Percentiles rank a stretch among this genome's conserved stretches.
phyloP scores from a whole-genome alignment of 495 filamentous ascomycete species.

The Neurospora sublineolata region DNA sequence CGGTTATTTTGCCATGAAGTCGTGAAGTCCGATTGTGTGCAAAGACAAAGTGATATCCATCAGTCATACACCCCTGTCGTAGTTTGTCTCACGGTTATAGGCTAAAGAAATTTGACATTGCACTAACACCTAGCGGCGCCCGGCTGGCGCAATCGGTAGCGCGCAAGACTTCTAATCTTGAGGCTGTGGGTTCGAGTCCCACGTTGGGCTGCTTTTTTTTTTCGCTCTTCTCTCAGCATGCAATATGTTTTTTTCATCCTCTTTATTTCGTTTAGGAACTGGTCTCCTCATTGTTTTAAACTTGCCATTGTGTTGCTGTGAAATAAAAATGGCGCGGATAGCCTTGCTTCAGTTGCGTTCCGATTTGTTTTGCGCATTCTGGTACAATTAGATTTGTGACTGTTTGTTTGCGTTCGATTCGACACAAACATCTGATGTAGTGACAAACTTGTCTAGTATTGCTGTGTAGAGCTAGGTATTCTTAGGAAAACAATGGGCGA shows the following conservation, averaged over 20 bases:
- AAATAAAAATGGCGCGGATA: too few relatives aligned
- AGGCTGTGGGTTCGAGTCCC: conserved; percentile 9
- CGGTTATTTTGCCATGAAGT: too few relatives aligned
- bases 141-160: conserved; percentile 9
- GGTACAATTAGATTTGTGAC: too few relatives aligned
- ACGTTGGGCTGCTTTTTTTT: not conserved
- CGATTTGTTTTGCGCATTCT: too few relatives aligned
- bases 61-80: not conserved
- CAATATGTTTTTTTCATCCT: not conserved
- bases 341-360: too few relatives aligned
- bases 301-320: too few relatives aligned
- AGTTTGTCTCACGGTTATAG: not conserved
- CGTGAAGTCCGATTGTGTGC: not conserved
- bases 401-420: too few relatives aligned
- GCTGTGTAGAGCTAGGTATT: not conserved
- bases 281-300: too few relatives aligned
- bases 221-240: not conserved
- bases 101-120: not conserved
- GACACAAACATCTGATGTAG: too few relatives aligned
- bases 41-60: not conserved
- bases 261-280: not conserved
- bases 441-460: not conserved
- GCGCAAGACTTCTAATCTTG: conserved; percentile 11
- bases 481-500: not conserved
- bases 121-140: conserved; percentile 1